These are phyloP conservation scores for Pestalotiopsis sp. DNA, from an alignment of 2,329 filamentous ascomycete species.

Conservation along the genomic window DNA sequence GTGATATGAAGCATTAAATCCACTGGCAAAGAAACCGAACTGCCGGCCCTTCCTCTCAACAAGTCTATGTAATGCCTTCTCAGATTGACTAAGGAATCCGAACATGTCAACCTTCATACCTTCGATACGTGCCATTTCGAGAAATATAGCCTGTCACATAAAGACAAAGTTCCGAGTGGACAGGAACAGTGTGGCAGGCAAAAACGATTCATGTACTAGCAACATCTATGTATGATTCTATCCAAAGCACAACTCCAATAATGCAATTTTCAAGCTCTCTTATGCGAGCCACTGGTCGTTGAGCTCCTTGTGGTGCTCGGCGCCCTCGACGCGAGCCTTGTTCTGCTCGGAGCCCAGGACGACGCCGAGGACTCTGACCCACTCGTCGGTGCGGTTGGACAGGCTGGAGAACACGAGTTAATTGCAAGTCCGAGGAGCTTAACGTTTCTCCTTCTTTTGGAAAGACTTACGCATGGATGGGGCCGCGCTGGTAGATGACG, in stretches of 20 bases:
- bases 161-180: too few species aligned
- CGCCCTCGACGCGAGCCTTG: slow-evolving; percentile 20
- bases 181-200: too few species aligned
- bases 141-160: too few species aligned
- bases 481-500: slow-evolving; percentile 32
- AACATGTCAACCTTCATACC: too few species aligned
- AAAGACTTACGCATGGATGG: slow-evolving; percentile 35
- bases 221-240: not conserved
- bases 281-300: not conserved
- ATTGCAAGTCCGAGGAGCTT: too few species aligned
- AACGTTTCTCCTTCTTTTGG: not conserved
- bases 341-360: slow-evolving; percentile 28
- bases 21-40: too few species aligned
- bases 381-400: slow-evolving; percentile 31
- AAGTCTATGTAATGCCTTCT: too few species aligned
- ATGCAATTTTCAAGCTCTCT: not conserved
- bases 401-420: slow-evolving; percentile 18
- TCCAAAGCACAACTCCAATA: not conserved
- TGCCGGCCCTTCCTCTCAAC: too few species aligned
- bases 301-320: not conserved
- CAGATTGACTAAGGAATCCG: too few species aligned
- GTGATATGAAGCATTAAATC: too few species aligned
- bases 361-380: slow-evolving; percentile 27
- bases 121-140: too few species aligned
- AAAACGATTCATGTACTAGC: too few species aligned